A percentile compares a stretch with the other conserved stretches of the same genome.
phyloP scores from a whole-genome alignment of 2,329 filamentous ascomycete species.

The Lecanicillium sp. region DNA sequence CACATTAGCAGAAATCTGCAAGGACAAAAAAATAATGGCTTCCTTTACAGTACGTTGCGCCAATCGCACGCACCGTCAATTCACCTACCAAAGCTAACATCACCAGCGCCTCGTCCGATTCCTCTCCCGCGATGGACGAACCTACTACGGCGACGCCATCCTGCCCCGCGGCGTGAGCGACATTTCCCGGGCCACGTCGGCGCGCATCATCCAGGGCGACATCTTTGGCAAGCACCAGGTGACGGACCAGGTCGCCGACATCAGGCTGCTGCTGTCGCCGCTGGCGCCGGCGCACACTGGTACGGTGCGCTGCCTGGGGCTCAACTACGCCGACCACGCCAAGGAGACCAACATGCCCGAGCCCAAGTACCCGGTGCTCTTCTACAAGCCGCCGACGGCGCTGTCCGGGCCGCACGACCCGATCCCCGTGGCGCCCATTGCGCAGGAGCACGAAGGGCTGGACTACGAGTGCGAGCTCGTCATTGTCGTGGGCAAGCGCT shows the following conservation, averaged over 20 bases:
- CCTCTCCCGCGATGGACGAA: constrained; percentile 59
- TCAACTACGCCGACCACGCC: constrained; percentile 68
- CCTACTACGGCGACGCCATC: constrained; percentile 69
- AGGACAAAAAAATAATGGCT: no score
- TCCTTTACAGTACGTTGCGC: constrained; percentile 8
- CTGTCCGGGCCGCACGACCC: constrained; percentile 57
- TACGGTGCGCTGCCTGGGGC: constrained; percentile 61
- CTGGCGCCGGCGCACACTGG: constrained; percentile 54
- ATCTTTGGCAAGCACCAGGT: constrained; percentile 59
- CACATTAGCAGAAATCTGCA: no score
- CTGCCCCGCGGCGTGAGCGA: constrained; percentile 53
- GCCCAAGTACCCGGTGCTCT: constrained; percentile 64
- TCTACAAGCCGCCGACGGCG: constrained; percentile 56
- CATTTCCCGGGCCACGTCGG: constrained; percentile 51
- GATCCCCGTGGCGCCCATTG: constrained; percentile 57
- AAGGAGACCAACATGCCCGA: constrained; percentile 61
- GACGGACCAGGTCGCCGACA: constrained; percentile 52
- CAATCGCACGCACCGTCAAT: neutral
- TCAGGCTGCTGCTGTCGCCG: constrained; percentile 53
- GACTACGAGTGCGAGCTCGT: constrained; percentile 81
- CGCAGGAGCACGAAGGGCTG: constrained; percentile 57
- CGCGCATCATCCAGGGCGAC: constrained; percentile 55
- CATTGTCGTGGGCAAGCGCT: constrained; percentile 61
- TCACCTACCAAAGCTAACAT: constrained; percentile 6
- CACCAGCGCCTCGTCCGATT: constrained; percentile 64